A percentile compares a stretch with the other conserved stretches of the same genome.
Conservation (phyloP, 2,329 filamentous ascomycete species). For the Aspergillus sp. region DNA sequence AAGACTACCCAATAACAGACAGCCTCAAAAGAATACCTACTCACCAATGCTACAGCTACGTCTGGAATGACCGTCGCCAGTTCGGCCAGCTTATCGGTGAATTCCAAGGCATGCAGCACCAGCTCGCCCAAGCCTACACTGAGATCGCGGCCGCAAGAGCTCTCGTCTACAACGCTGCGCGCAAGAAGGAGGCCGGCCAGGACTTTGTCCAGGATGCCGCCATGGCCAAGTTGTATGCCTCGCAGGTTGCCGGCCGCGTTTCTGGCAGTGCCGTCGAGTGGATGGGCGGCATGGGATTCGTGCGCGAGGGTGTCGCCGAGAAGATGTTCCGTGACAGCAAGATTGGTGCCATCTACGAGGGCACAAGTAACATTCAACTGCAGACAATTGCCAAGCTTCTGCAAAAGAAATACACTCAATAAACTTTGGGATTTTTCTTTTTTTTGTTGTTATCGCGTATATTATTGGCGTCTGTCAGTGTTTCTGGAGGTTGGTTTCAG, state of each 20-base stretch:
- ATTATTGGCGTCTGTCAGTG: background rate
- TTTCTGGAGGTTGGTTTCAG: background rate
- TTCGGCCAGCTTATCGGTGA: constrained; percentile 90
- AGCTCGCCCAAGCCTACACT: constrained; percentile 91
- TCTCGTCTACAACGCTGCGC: constrained; percentile 89
- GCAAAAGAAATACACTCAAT: constrained; percentile 64
- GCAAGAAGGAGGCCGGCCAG: constrained; percentile 96
- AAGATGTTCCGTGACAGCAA: constrained; percentile 98
- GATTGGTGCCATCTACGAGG: constrained; percentile 97
- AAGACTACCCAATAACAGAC: constrained; percentile 22
- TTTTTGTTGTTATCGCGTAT: background rate
- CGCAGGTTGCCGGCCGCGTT: constrained; percentile 85
- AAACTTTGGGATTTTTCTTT: constrained; percentile 8
- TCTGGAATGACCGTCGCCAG: constrained; percentile 97
- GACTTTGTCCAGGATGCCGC: constrained; percentile 93
- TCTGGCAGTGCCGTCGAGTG: constrained; percentile 87
- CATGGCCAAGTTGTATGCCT: constrained; percentile 95
- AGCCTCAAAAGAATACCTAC: background rate
- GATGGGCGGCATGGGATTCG: constrained; percentile 99
- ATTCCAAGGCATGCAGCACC: constrained; percentile 99
- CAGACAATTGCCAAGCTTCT: constrained; percentile 66
- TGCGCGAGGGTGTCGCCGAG: constrained; percentile 91
- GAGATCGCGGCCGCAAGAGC: constrained; percentile 89
- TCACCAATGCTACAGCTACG: constrained; percentile 55
- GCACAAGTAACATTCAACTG: constrained; percentile 64